Base-by-base conservation (phyloP, 129 eudicot species). In the Chrysanthemum seticuspe region DNA sequence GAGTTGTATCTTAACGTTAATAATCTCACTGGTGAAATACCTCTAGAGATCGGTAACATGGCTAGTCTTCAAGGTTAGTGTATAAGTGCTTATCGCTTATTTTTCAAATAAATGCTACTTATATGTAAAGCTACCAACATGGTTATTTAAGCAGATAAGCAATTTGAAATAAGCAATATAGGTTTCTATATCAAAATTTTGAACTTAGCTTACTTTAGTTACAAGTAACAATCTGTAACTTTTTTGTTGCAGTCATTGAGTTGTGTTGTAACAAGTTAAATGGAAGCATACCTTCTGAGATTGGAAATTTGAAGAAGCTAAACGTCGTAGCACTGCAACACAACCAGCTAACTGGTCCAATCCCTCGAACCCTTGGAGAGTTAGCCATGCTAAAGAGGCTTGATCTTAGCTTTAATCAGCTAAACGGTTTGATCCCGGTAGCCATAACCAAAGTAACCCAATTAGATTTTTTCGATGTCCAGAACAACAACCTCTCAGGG, bases 1-100 rank as follows among this genome's bases (percentile, higher is more conserved):
- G 99, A 94, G 72, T 84, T 94, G 74, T 94, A 94, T 86, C 97
- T 94, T 56, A 84, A 94, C 80, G 85, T 79, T 62, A 94, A 94
- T 69, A 83, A 83, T 76, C 84, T 94, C 21, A 84, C 91, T 74
- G 99, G 97, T n/a, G 47, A 19, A 2, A 78, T 94, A 15, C 96
- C 97, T 4, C 70, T 76, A 61, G 81, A 90, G 71, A 81, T 94
- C 56, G 86, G 86, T 18, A 80, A 71, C 80, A 86, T 94, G 89
- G 69, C 80, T 31, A 83, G 81, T 83, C 97, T 94, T 54, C 96
- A 90, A 90, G 99, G 99, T 93, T 58, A 19, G 84, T 53, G 0
- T 12, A 15, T n/a, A 66, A 55, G 6, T 7, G 11, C 8, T 58
- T 58, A 58, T 58, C 34, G 34, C 6, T 58, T 58, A 1, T 16